These are phyloP conservation scores for Coemansia biformis DNA, from an alignment of 192 early-diverging fungal genomes.

Conservation along the genomic window DNA sequence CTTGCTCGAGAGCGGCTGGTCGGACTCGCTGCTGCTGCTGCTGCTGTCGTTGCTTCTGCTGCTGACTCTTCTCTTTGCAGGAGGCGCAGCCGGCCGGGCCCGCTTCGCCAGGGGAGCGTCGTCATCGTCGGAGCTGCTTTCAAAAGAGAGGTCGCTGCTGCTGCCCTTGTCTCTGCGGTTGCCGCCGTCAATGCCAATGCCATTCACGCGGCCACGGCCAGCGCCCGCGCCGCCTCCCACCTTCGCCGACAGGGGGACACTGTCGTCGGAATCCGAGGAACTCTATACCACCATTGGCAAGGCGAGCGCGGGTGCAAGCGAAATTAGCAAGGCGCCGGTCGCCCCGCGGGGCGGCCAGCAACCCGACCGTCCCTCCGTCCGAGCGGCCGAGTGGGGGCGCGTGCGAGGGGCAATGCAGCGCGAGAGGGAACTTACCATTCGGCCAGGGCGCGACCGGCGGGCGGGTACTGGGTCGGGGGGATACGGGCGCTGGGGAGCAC, in stretches of 20 bases:
- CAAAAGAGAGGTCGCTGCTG: neutral
- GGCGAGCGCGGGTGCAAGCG: too few species aligned
- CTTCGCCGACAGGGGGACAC: constrained; percentile 29
- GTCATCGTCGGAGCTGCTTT: constrained; percentile 15
- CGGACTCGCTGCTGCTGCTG: constrained; percentile 44
- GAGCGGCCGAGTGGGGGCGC: too few species aligned
- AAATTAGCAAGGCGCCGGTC: too few species aligned
- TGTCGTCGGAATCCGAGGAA: constrained; percentile 46
- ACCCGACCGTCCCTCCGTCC: too few species aligned
- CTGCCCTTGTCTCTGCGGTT: constrained; percentile 5
- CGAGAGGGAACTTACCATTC: too few species aligned
- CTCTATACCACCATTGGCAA: constrained; percentile 6
- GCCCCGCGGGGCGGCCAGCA: too few species aligned
- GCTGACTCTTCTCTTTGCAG: constrained; percentile 7
- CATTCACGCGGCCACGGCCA: neutral
- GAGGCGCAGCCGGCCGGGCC: constrained; percentile 1
- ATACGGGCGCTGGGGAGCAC: too few species aligned
- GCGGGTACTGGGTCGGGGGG: too few species aligned
- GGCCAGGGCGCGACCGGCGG: too few species aligned
- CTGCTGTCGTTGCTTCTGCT: constrained; percentile 11
- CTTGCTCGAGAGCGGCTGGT: constrained; percentile 39
- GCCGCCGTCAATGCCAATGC: neutral
- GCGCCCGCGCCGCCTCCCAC: constrained; percentile 9
- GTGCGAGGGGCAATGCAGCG: too few species aligned
- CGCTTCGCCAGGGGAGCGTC: constrained; percentile 36